Conservation (phyloP, 345 rosid genomes). For the Corchorus capsularis region DNA sequence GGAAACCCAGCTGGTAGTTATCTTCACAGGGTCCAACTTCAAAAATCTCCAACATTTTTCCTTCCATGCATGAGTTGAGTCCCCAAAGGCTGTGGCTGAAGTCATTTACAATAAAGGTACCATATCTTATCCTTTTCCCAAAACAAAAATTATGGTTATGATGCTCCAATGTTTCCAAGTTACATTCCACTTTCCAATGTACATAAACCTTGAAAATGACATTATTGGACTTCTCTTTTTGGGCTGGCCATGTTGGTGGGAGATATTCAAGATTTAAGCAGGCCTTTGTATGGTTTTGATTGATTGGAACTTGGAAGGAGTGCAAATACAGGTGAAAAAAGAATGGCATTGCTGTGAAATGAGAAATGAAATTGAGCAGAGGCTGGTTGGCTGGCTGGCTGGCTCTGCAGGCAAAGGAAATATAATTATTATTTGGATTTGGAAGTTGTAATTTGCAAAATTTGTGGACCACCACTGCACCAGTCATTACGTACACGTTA, state of each 20-base stretch:
- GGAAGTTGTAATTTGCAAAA: slow-evolving; percentile 3
- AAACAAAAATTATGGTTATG: neutral
- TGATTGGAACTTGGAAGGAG: slow-evolving; percentile 7
- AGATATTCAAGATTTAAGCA: neutral
- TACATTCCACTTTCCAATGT: neutral
- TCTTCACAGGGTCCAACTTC: slow-evolving; percentile 60
- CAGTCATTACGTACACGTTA: slow-evolving; percentile 2
- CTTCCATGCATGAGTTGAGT: slow-evolving; percentile 9
- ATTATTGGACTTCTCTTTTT: neutral
- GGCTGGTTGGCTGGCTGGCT: neutral
- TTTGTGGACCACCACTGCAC: slow-evolving; percentile 3
- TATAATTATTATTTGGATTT: too few relatives aligned
- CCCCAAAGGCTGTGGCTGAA: neutral
- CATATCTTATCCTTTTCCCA: slow-evolving; percentile 13
- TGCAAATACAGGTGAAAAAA: neutral
- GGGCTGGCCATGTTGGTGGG: neutral
- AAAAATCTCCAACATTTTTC: slow-evolving; percentile 34
- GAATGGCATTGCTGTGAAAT: neutral
- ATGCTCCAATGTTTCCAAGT: neutral
- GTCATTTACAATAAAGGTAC: neutral
- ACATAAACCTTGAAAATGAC: slow-evolving; percentile 11
- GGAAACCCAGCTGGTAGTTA: slow-evolving; percentile 47
- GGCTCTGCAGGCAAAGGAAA: neutral
- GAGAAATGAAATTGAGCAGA: neutral
- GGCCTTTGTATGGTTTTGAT: neutral